phyloP scores from a whole-genome alignment of 352 stramenopile genomes.

The Phytopythium cucurbitacearum region DNA sequence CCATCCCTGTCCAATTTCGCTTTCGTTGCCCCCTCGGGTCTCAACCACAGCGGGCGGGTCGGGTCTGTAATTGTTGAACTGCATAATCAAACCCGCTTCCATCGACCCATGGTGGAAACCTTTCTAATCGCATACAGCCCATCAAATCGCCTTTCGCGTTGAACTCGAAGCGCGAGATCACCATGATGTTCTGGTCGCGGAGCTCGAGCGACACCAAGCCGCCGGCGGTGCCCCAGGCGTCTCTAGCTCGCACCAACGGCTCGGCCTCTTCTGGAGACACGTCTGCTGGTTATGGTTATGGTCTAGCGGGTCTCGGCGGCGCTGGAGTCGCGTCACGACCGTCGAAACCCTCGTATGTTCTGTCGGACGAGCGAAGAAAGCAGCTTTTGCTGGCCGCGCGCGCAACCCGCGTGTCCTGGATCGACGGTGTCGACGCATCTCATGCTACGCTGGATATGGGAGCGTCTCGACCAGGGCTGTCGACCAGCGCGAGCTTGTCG shows the following conservation, averaged over 20 bases:
- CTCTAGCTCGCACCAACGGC: too few relatives aligned
- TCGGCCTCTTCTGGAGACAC: too few relatives aligned
- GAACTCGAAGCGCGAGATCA: not conserved
- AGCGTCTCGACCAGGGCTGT: not conserved
- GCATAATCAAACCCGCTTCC: not conserved
- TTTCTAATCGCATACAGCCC: not conserved
- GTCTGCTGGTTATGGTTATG: too few relatives aligned
- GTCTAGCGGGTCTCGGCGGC: too few relatives aligned
- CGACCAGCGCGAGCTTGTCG: slow-evolving; percentile 8
- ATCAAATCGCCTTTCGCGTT: not conserved
- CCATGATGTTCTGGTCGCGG: slow-evolving; percentile 6
- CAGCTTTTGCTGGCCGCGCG: slow-evolving; percentile 73
- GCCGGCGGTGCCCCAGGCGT: too few relatives aligned
- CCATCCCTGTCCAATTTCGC: slow-evolving; percentile 17
- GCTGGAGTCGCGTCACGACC: slow-evolving; percentile 8
- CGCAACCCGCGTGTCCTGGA: slow-evolving; percentile 62
- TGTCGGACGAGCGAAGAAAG: slow-evolving; percentile 66
- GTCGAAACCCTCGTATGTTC: slow-evolving; percentile 31
- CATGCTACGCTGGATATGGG: slow-evolving; percentile 1
- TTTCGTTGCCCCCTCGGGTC: not conserved
- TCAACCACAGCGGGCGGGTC: slow-evolving; percentile 1
- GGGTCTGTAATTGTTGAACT: not conserved
- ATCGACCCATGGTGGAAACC: not conserved
- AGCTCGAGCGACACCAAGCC: not conserved
- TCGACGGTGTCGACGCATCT: slow-evolving; percentile 43